Percentiles rank a stretch among this genome's conserved stretches.
Conservation (phyloP, 495 filamentous ascomycete genomes). For the Choiromyces venosus region DNA sequence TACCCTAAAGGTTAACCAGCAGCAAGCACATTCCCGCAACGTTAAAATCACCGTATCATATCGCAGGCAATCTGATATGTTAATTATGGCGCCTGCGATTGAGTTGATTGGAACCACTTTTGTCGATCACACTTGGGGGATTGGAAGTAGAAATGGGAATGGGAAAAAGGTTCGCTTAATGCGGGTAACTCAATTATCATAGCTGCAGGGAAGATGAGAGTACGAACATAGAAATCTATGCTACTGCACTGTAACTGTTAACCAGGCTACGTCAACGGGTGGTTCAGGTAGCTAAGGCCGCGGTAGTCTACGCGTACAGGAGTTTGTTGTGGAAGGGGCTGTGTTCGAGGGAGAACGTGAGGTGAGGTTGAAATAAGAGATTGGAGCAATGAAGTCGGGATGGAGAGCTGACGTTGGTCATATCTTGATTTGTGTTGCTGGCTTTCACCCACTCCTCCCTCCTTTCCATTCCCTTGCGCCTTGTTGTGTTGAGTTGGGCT, state of each 20-base stretch:
- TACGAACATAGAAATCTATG: neutral
- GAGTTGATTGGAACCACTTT: neutral
- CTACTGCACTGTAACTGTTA: neutral
- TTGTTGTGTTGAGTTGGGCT: constrained; percentile 23
- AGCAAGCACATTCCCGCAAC: neutral
- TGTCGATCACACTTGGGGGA: neutral
- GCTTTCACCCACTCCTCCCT: neutral
- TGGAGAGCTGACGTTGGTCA: constrained; percentile 36
- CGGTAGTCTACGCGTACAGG: neutral
- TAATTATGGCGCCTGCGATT: neutral
- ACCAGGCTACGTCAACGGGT: neutral
- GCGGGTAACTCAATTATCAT: neutral
- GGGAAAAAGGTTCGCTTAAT: neutral
- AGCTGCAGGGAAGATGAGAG: neutral
- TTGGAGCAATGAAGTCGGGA: constrained; percentile 32
- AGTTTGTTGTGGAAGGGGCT: neutral
- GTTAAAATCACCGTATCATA: neutral
- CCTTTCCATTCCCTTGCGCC: constrained; percentile 15
- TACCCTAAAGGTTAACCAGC: neutral
- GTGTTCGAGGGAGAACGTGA: constrained; percentile 11
- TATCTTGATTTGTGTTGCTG: constrained; percentile 34
- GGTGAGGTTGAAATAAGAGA: constrained; percentile 37
- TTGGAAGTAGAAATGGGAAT: neutral
- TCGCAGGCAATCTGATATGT: neutral
- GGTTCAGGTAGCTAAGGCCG: neutral